Percentiles rank a stretch among this genome's conserved stretches.
Conservation (phyloP, 129 eudicot genomes). For the Chrysanthemum makinoi region DNA sequence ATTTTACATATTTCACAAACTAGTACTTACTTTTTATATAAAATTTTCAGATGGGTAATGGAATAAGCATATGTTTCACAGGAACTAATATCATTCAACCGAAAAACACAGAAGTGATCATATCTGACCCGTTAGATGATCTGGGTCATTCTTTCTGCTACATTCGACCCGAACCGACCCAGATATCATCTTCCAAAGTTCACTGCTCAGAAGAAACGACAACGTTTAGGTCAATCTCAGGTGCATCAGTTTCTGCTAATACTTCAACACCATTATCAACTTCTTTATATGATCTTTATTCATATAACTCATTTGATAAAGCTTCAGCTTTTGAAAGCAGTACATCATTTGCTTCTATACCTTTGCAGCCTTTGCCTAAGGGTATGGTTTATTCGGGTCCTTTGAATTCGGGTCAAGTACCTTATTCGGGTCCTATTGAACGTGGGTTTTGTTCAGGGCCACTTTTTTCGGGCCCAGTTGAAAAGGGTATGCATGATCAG, state of each 20-base stretch:
- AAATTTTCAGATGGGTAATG: slow-evolving; percentile 64
- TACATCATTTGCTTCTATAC: slow-evolving; percentile 80
- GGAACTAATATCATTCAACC: slow-evolving; percentile 50
- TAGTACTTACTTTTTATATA: no score
- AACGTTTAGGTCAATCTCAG: slow-evolving; percentile 83
- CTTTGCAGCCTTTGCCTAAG: slow-evolving; percentile 73
- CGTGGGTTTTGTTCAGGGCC: slow-evolving; percentile 87
- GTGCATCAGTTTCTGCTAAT: slow-evolving; percentile 95
- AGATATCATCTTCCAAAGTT: slow-evolving; percentile 65
- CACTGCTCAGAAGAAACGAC: slow-evolving; percentile 75
- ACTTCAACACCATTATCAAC: slow-evolving; percentile 93
- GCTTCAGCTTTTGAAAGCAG: slow-evolving; percentile 88
- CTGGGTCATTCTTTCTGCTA: slow-evolving; percentile 97
- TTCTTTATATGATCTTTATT: slow-evolving; percentile 52
- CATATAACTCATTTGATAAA: slow-evolving; percentile 45
- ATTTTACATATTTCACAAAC: no score
- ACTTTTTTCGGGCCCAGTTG: slow-evolving; percentile 75
- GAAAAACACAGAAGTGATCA: slow-evolving; percentile 41
- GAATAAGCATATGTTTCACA: slow-evolving; percentile 74
- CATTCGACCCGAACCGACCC: slow-evolving; percentile 65
- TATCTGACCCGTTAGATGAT: slow-evolving; percentile 74
- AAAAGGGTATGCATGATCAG: slow-evolving; percentile 52
- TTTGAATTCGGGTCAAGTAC: slow-evolving; percentile 36
- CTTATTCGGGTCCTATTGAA: slow-evolving; percentile 66
- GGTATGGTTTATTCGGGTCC: slow-evolving; percentile 59